Evolutionary conservation across 768 basidiomycete genomes (phyloP).

Genomic region (Boletus sp.): DNA sequence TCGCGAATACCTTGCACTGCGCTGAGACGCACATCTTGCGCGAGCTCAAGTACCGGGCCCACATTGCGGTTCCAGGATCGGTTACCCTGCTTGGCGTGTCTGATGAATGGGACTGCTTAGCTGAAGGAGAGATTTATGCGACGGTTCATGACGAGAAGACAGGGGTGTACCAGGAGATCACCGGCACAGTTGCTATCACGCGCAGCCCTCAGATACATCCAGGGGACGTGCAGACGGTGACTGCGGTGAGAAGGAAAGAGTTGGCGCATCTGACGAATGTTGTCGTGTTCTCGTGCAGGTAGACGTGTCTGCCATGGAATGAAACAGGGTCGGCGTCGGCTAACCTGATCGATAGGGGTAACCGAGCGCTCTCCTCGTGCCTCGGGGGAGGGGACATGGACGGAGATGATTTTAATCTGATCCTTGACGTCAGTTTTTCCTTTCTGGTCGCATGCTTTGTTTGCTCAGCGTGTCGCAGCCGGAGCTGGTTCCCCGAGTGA

Average conservation of each 20-base stretch:
- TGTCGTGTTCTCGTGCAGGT: conserved; percentile 51
- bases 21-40: conserved; percentile 46
- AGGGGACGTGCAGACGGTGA: conserved; percentile 42
- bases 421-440: conserved; percentile 36
- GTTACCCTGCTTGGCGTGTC: conserved; percentile 52
- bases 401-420: conserved; percentile 51
- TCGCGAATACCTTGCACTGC: conserved; percentile 36
- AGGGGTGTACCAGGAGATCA: conserved; percentile 25
- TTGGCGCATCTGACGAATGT: conserved; percentile 42
- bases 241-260: conserved; percentile 40
- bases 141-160: conserved; percentile 34
- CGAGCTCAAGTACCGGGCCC: conserved; percentile 49
- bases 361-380: conserved; percentile 42
- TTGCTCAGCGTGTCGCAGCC: conserved; percentile 20
- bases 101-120: conserved; percentile 46
- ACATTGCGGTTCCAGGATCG: conserved; percentile 47
- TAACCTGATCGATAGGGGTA: conserved; percentile 31
- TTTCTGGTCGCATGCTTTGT: conserved; percentile 6
- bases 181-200: conserved; percentile 43
- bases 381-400: conserved; percentile 56
- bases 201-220: conserved; percentile 54
- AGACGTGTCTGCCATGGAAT: not conserved
- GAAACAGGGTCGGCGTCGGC: not conserved
- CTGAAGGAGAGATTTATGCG: conserved; percentile 48
- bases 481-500: conserved; percentile 27